Percentiles rank a stretch among this genome's conserved stretches.
phyloP scores from a whole-genome alignment of 257 asterid species.

The Primulina huaijiensis region DNA sequence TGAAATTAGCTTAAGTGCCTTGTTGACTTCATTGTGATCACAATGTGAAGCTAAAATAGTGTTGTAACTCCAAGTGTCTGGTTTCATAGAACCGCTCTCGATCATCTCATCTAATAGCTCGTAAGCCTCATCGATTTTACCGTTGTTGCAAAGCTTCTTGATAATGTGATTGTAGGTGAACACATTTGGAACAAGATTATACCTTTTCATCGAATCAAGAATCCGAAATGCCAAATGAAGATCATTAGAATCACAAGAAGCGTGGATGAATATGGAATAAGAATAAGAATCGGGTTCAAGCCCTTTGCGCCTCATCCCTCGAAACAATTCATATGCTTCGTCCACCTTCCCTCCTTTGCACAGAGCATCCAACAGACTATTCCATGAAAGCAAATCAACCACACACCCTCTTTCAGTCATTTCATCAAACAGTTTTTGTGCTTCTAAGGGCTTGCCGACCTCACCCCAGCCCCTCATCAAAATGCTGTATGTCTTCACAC shows the following conservation, averaged over 20 bases:
- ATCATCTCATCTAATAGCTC: constrained; percentile 71
- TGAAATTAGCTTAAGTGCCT: constrained; percentile 54
- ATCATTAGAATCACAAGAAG: constrained; percentile 54
- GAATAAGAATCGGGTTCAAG: constrained; percentile 77
- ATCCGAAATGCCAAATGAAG: constrained; percentile 61
- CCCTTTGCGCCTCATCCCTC: constrained; percentile 49
- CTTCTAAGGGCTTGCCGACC: constrained; percentile 43
- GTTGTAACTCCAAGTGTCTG: constrained; percentile 80
- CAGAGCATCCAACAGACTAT: constrained; percentile 59
- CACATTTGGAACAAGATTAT: constrained; percentile 63
- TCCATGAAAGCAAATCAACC: constrained; percentile 75
- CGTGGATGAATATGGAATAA: constrained; percentile 66
- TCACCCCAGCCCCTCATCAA: constrained; percentile 87
- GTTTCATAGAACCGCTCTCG: constrained; percentile 36
- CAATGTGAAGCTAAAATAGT: constrained; percentile 63
- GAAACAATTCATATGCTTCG: constrained; percentile 61
- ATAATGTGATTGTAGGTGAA: constrained; percentile 67
- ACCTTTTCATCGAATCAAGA: constrained; percentile 68
- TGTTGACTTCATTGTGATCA: constrained; percentile 72
- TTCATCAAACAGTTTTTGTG: constrained; percentile 68
- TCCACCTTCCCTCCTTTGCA: constrained; percentile 74
- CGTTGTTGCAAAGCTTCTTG: constrained; percentile 67
- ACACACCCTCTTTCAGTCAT: constrained; percentile 59
- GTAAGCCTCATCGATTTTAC: constrained; percentile 67
- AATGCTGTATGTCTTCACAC: constrained; percentile 70